Evolutionary conservation across 352 stramenopile species (phyloP), one percentile per base, ranked within the genome.

Genomic region (Hyaloperonospora arabidopsidis): DNA sequence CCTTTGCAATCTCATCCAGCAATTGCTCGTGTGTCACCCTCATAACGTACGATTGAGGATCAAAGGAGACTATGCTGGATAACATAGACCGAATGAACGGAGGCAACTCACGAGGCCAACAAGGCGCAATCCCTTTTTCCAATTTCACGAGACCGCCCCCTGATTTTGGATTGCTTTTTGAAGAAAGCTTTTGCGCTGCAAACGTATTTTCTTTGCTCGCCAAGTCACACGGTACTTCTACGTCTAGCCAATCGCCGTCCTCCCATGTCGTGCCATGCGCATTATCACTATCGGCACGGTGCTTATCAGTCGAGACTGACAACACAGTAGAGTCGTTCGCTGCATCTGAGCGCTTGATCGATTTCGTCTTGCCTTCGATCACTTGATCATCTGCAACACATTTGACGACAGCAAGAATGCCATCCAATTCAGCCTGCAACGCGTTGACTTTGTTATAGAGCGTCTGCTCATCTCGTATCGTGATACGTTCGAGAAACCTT

Each of bases 11-110:
- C 44, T 89, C 79, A 25, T 74, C 65, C 21, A 86, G 51, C 7
- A 89, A 51, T 14, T 73, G 75, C 23, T 82, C 78, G 34, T 86
- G 70, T 19, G 73, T 78, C 38, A 70, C 76, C 17, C 61, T 73
- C 79, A 87, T 89, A 14, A 81, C 73, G 40, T 74, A 74, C n/a
- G 79, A 82, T 40, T 77, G 70, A 2, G 74, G 67, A 17, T 67
- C 66, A n/a, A 60, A 77, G 8, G 63, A 57, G 10, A 76, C 68
- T 8, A 80, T 56, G 6, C 73, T 55, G 7, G 44, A 46, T 19
- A 89, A 67, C 7, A 89, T 65, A 3, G 61, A 70, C 55, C 61
- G 67, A 3, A 79, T 34, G 25, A 74, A 82, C 12, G 58, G 53
- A 5, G 60, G 65, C 1, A 76, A 29, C 43, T 70, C 52, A 8